Evolutionary conservation across 2,329 filamentous ascomycete genomes (phyloP).

Genomic region (Fusarium penzigii): DNA sequence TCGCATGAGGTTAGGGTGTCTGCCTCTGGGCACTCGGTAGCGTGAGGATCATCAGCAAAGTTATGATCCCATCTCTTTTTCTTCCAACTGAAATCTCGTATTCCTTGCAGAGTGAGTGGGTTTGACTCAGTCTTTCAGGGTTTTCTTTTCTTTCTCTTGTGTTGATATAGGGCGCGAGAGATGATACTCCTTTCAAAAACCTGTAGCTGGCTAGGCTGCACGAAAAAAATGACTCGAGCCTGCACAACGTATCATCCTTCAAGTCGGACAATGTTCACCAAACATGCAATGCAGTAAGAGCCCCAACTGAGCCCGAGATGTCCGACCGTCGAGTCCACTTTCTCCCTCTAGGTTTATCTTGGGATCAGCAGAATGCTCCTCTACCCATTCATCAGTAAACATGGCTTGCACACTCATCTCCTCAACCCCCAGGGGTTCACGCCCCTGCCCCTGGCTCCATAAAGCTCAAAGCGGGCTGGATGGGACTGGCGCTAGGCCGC

Average conservation of each 20-base stretch:
- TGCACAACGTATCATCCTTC: not conserved
- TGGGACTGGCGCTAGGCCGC: not conserved
- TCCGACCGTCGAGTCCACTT: not conserved
- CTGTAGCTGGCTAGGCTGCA: not conserved
- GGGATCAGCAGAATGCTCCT: not conserved
- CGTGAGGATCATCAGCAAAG: not conserved
- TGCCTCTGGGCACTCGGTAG: not conserved
- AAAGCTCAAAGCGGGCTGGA: not conserved
- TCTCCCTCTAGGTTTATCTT: not conserved
- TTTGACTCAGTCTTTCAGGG: no score
- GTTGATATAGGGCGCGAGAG: no score
- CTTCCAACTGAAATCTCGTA: not conserved
- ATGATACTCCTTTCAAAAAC: no score
- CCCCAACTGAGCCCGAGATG: not conserved
- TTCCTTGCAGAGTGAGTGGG: not conserved
- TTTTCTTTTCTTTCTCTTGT: no score
- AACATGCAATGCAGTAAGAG: not conserved
- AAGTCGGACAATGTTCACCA: not conserved
- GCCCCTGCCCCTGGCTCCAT: not conserved
- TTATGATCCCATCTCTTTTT: not conserved
- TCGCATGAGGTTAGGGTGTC: not conserved
- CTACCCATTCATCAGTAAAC: not conserved
- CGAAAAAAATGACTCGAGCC: no score
- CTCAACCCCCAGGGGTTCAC: not conserved
- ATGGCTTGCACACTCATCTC: not conserved